Conservation (phyloP, 805 yeast genomes). For the Lachancea kluyveri region DNA sequence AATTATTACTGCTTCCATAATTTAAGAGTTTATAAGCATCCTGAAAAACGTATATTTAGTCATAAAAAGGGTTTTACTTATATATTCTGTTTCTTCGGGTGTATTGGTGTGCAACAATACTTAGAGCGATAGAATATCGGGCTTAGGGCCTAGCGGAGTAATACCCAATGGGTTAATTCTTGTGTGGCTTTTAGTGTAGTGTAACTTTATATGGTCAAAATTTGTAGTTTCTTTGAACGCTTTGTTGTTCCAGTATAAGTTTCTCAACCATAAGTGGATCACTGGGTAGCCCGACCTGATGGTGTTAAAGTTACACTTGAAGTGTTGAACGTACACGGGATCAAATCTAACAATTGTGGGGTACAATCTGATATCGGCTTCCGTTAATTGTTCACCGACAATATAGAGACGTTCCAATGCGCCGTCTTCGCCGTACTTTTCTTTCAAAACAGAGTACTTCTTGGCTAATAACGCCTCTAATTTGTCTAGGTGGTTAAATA, state of each 20-base stretch:
- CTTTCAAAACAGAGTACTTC: slow-evolving; percentile 31
- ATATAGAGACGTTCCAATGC: slow-evolving; percentile 36
- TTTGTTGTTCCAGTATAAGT: slow-evolving; percentile 72
- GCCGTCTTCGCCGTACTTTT: slow-evolving; percentile 15
- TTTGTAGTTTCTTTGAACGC: slow-evolving; percentile 75
- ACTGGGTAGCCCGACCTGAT: slow-evolving; percentile 75
- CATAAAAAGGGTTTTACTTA: too few relatives aligned
- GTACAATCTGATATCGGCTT: slow-evolving; percentile 83
- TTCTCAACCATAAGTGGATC: slow-evolving; percentile 72
- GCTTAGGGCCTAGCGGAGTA: slow-evolving; percentile 85
- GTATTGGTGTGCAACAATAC: too few relatives aligned
- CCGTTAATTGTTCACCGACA: slow-evolving; percentile 65
- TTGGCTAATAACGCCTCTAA: slow-evolving; percentile 55
- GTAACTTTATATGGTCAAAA: slow-evolving; percentile 85
- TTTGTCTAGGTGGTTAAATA: slow-evolving; percentile 64
- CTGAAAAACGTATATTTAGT: too few relatives aligned
- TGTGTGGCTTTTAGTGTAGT: slow-evolving; percentile 81
- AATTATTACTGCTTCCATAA: too few relatives aligned
- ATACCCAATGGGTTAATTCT: slow-evolving; percentile 76
- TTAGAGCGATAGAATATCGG: slow-evolving; percentile 53
- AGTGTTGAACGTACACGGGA: slow-evolving; percentile 90
- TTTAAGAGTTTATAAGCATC: too few relatives aligned
- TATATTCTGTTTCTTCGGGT: too few relatives aligned
- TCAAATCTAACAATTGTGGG: slow-evolving; percentile 89
- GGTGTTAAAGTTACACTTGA: slow-evolving; percentile 83